Evolutionary conservation across 805 yeast genomes (phyloP).

Genomic region (Saccharomycopsis vini): DNA sequence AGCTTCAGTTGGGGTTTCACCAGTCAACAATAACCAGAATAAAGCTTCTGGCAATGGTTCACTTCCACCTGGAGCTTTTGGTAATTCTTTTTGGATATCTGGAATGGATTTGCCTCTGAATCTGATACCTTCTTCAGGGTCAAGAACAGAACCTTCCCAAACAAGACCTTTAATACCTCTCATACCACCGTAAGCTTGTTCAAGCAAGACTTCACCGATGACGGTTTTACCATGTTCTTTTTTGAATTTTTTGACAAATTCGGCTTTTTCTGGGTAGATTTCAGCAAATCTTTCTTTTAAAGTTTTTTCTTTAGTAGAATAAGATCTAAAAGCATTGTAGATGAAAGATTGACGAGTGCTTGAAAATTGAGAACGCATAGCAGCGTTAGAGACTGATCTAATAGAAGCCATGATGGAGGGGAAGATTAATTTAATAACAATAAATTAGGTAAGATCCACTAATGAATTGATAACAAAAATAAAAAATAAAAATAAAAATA

Average conservation of each 20-base stretch:
- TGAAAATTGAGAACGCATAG: constrained; percentile 17
- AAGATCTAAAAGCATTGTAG: constrained; percentile 24
- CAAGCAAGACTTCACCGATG: constrained; percentile 67
- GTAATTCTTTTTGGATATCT: constrained; percentile 63
- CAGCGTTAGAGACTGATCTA: constrained; percentile 18
- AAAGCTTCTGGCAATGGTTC: constrained; percentile 74
- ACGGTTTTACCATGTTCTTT: constrained; percentile 77
- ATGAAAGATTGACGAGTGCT: constrained; percentile 6
- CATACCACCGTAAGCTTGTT: constrained; percentile 88
- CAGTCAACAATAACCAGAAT: constrained; percentile 76
- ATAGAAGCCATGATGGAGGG: constrained; percentile 17
- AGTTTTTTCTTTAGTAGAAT: constrained; percentile 42
- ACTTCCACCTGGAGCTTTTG: constrained; percentile 58
- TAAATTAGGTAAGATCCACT: too few relatives aligned
- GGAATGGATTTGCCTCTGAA: constrained; percentile 82
- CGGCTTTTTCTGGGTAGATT: constrained; percentile 83
- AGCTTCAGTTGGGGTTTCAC: constrained; percentile 67
- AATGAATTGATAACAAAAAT: too few relatives aligned
- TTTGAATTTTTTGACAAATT: constrained; percentile 75
- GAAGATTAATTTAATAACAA: too few relatives aligned
- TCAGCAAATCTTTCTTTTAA: constrained; percentile 92
- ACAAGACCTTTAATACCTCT: constrained; percentile 79
- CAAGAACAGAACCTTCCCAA: constrained; percentile 85
- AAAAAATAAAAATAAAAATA: too few relatives aligned
- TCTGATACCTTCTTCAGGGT: constrained; percentile 78